Evolutionary conservation across 805 yeast genomes (phyloP), one percentile per base, ranked within the genome.

Genomic region (Nakazawaea siamensis): DNA sequence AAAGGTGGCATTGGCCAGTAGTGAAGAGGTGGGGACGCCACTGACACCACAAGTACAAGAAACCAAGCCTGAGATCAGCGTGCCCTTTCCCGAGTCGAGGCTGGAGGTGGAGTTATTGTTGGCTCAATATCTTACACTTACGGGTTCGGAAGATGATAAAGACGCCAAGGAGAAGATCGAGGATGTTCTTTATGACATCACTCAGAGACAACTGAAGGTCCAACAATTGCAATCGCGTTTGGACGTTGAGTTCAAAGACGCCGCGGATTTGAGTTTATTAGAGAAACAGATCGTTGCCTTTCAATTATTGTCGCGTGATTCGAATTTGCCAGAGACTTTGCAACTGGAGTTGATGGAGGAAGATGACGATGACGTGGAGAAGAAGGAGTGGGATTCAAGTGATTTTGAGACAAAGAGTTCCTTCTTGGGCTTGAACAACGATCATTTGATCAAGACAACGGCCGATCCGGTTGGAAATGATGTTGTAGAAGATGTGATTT

Each of bases 251-350:
- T 14, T 9, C 11, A 16, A 11, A 7, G 49, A 53, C 33, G 40
- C 49, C 4, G 62, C 73, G 26, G 73, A 77, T 45, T 43, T 57
- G 5, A 64, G 57, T 2, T 47, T 76, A 12, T 55, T 83, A 33
- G 57, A 64, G 29, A 67, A 71, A 39, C 94, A 83, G 51, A 51
- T 83, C 15, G 54, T 73, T 13, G 80, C 79, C 0, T 64, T 81
- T 34, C 83, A 81, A 48, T 49, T 80, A 13, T 54, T 83, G 27
- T 70, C 85, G 2, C 73, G 66, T 44, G 85, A 81, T 51, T 44
- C 78, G 39, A 82, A 77, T 48, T 54, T 83, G 31, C 86, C 90
- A 0, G 66, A 62, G 21, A 47, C 59, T 4, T 49, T 80, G 14
- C 73, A 73, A 43, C 38, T 48, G 2, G 60, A 54, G 5, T 62